Evolutionary conservation across 352 stramenopile genomes (phyloP).

Genomic region (Phytophthora podocarpi): DNA sequence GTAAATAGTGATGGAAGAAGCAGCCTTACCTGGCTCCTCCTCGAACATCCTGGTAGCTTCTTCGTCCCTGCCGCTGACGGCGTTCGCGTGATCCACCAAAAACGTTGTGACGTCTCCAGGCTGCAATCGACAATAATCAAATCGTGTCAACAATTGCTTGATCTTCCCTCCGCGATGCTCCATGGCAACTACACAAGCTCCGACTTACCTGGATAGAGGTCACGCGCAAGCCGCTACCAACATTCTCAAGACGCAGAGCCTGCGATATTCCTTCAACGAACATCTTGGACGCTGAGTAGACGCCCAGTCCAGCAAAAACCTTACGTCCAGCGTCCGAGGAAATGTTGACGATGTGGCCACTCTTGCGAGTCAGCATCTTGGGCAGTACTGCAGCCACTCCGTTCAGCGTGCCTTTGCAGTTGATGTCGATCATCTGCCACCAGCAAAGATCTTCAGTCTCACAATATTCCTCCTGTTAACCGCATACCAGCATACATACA

Average conservation of each 20-base stretch:
- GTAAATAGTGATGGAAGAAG: no score
- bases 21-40: constrained; percentile 43
- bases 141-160: no score
- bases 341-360: constrained; percentile 87
- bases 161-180: no score
- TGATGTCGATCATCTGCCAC: constrained; percentile 88
- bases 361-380: constrained; percentile 76
- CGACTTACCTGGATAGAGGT: constrained; percentile 87
- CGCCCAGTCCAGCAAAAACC: constrained; percentile 79
- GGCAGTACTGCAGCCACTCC: constrained; percentile 80
- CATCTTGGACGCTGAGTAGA: constrained; percentile 92
- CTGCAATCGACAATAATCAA: constrained; percentile 40
- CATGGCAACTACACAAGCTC: no score
- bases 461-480: no score
- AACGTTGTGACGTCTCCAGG: constrained; percentile 92
- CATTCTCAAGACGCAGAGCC: constrained; percentile 82
- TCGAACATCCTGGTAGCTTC: constrained; percentile 82
- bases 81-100: constrained; percentile 85
- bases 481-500: no score
- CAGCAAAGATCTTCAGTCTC: no score
- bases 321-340: constrained; percentile 84
- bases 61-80: constrained; percentile 65
- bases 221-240: constrained; percentile 85
- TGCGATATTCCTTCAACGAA: constrained; percentile 93
- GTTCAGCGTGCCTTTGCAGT: constrained; percentile 93